Evolutionary conservation across 2,329 filamentous ascomycete species (phyloP).

Genomic region (Coccinonectria pachysandricola): DNA sequence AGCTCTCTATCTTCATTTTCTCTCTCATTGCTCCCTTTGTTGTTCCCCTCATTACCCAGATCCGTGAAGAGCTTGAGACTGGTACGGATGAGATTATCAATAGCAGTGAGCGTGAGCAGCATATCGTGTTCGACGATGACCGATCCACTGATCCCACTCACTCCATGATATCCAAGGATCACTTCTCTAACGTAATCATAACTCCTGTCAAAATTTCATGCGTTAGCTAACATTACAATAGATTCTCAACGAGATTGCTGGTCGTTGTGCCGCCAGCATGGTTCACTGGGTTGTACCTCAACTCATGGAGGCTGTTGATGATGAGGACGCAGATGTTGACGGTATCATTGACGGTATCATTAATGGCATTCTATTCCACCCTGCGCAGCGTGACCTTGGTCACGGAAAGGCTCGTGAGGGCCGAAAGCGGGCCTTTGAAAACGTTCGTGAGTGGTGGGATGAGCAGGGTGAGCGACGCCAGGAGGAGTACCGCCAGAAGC

Average conservation of each 20-base stretch:
- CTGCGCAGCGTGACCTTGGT: constrained; percentile 62
- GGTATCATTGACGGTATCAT: constrained; percentile 68
- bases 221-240: constrained; percentile 13
- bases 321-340: constrained; percentile 59
- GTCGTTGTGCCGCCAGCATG: constrained; percentile 67
- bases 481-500: constrained; percentile 59
- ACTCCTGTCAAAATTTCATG: background rate
- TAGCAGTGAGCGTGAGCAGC: constrained; percentile 73
- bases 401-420: constrained; percentile 63
- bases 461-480: constrained; percentile 51
- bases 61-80: constrained; percentile 77
- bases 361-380: constrained; percentile 77
- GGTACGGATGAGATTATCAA: constrained; percentile 82
- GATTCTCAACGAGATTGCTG: constrained; percentile 79
- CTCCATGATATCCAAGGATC: constrained; percentile 92
- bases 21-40: constrained; percentile 83
- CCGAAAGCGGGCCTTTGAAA: constrained; percentile 66
- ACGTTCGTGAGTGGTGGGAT: constrained; percentile 75
- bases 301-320: constrained; percentile 78
- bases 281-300: constrained; percentile 83
- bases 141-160: constrained; percentile 73
- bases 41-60: constrained; percentile 73
- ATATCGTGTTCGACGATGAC: constrained; percentile 77
- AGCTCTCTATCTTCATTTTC: constrained; percentile 83
- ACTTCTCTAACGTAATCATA: constrained; percentile 66